Conservation (phyloP, 148 eudicot genomes). For the Cornus suecica region DNA sequence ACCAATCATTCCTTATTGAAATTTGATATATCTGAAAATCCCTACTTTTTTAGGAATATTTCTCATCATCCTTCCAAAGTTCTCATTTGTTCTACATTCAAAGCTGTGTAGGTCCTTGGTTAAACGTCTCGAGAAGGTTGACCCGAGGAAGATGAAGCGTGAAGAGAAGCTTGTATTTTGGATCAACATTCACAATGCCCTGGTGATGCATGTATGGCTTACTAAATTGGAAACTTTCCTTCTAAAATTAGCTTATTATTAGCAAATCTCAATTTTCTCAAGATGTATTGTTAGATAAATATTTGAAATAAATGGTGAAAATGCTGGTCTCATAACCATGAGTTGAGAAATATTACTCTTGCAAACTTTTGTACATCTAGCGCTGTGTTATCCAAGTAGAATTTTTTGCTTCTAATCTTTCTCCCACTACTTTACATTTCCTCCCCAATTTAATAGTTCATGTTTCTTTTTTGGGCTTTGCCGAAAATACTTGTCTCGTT, state of each 20-base stretch:
- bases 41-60: not conserved
- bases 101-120: slow-evolving; percentile 40
- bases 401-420: not conserved
- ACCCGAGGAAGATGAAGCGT: slow-evolving; percentile 50
- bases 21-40: not conserved
- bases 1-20: not conserved
- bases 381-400: not conserved
- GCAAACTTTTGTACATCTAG: not conserved
- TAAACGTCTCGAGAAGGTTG: slow-evolving; percentile 45
- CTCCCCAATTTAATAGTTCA: too few species aligned
- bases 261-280: not conserved
- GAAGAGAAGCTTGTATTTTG: slow-evolving; percentile 58
- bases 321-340: not conserved
- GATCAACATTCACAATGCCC: slow-evolving; percentile 57
- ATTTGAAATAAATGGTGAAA: not conserved
- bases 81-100: slow-evolving; percentile 10
- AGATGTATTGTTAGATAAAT: not conserved
- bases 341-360: not conserved
- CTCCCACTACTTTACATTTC: not conserved
- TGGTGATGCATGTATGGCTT: slow-evolving; percentile 54
- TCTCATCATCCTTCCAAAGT: slow-evolving; percentile 2
- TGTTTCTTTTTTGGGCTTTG: too few species aligned
- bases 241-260: not conserved
- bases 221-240: slow-evolving; percentile 5
- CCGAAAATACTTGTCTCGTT: too few species aligned